Percentiles rank a stretch among this genome's conserved stretches.
Evolutionary conservation across 2,329 filamentous ascomycete species (phyloP).

Genomic region (Paecilomyces variotii): DNA sequence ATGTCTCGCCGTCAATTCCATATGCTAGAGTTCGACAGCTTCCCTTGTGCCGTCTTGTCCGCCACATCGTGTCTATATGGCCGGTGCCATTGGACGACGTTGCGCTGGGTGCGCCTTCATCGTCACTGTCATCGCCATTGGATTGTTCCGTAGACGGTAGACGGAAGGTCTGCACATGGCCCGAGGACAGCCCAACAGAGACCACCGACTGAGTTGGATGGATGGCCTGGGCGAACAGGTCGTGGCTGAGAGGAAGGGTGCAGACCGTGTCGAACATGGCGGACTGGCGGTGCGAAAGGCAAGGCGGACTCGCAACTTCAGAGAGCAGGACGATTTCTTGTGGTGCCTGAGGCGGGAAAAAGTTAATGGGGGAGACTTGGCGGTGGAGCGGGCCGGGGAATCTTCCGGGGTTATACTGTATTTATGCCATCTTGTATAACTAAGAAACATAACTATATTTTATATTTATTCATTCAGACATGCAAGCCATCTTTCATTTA

Average conservation of each 20-base stretch:
- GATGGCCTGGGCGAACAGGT: conserved; percentile 80
- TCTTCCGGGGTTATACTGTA: conserved; percentile 13
- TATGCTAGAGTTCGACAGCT: conserved; percentile 81
- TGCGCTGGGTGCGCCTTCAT: conserved; percentile 35
- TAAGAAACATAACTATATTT: no score
- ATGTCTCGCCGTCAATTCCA: conserved; percentile 64
- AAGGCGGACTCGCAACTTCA: not conserved
- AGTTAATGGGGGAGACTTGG: not conserved
- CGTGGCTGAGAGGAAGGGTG: conserved; percentile 73
- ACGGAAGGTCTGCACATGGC: conserved; percentile 77
- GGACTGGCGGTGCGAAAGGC: not conserved
- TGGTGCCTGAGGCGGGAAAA: conserved; percentile 4
- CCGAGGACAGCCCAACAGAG: conserved; percentile 74
- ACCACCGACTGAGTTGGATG: conserved; percentile 80
- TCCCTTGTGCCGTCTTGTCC: conserved; percentile 82
- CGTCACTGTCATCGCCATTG: conserved; percentile 41
- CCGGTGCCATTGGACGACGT: conserved; percentile 56
- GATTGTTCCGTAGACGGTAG: conserved; percentile 53
- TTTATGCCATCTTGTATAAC: no score
- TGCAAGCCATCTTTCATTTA: no score
- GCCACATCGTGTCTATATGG: conserved; percentile 76
- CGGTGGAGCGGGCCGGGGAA: conserved; percentile 12
- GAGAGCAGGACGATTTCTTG: conserved; percentile 2
- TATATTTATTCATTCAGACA: no score
- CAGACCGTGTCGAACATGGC: conserved; percentile 87